Conservation (phyloP, 2,329 filamentous ascomycete genomes). For the Microdochium nivale region DNA sequence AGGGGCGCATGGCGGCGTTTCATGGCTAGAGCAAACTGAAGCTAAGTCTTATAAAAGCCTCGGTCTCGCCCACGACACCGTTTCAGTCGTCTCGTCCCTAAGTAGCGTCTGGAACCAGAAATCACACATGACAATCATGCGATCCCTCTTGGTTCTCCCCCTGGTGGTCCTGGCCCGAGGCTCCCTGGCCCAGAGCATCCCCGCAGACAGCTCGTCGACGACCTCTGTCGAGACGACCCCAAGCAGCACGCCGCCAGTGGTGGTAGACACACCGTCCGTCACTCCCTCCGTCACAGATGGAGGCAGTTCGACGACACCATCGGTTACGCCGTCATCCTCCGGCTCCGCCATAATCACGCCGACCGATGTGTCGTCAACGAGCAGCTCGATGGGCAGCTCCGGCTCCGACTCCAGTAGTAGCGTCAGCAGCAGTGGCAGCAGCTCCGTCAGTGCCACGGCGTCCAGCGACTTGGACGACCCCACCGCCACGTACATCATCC, state of each 20-base stretch:
- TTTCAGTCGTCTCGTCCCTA: no score
- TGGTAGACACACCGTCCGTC: no score
- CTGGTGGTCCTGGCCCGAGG: not conserved
- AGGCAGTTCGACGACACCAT: no score
- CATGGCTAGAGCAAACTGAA: no score
- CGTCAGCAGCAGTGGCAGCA: not conserved
- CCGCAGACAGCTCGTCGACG: not conserved
- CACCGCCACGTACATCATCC: not conserved
- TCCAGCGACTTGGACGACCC: not conserved
- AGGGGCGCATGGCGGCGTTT: no score
- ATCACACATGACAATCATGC: not conserved
- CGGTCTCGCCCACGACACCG: no score
- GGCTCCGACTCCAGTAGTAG: not conserved
- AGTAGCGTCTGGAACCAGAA: no score
- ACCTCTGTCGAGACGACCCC: not conserved
- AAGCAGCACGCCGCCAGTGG: not conserved
- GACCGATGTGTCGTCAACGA: not conserved
- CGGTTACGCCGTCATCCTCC: no score
- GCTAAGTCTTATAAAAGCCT: no score
- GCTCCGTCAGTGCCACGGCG: not conserved
- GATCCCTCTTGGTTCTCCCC: not conserved
- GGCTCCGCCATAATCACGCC: not conserved
- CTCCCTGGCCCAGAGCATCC: not conserved
- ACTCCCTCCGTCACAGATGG: no score
- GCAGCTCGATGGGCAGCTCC: no score